phyloP scores from a whole-genome alignment of 495 filamentous ascomycete genomes.

The Aspergillus leporis region DNA sequence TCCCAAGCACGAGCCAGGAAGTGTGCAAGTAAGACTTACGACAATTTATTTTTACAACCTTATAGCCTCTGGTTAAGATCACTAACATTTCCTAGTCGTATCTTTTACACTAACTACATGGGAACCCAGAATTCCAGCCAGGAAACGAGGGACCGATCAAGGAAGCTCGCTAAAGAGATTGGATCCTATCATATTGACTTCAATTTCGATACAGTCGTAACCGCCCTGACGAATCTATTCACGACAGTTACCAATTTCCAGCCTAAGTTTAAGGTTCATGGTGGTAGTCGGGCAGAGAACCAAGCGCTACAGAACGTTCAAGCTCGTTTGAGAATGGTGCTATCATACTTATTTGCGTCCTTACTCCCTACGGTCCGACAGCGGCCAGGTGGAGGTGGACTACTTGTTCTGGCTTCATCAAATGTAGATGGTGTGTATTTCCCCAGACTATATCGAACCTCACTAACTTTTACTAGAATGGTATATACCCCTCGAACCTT shows the following conservation, averaged over 20 bases:
- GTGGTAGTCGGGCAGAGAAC: slow-evolving; percentile 61
- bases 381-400: slow-evolving; percentile 51
- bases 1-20: slow-evolving; percentile 57
- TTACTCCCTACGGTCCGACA: slow-evolving; percentile 59
- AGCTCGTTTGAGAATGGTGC: slow-evolving; percentile 77
- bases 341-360: slow-evolving; percentile 73
- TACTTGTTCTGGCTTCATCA: slow-evolving; percentile 66
- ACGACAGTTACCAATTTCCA: slow-evolving; percentile 52
- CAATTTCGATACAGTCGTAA: slow-evolving; percentile 70
- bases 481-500: slow-evolving; percentile 19
- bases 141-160: slow-evolving; percentile 73
- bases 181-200: slow-evolving; percentile 75
- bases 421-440: slow-evolving; percentile 50
- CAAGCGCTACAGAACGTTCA: slow-evolving; percentile 82
- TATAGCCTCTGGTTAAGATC: slow-evolving; percentile 5
- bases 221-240: slow-evolving; percentile 55
- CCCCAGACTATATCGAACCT: neutral
- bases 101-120: slow-evolving; percentile 81
- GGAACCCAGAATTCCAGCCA: slow-evolving; percentile 70
- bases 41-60: neutral
- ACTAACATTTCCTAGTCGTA: slow-evolving; percentile 28
- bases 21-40: slow-evolving; percentile 50
- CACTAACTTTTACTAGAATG: slow-evolving; percentile 34
- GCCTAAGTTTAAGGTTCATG: slow-evolving; percentile 69
- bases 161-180: slow-evolving; percentile 65